These are phyloP conservation scores for Neopestalotiopsis sp. DNA, from an alignment of 2,329 filamentous ascomycete genomes.

Conservation along the genomic window DNA sequence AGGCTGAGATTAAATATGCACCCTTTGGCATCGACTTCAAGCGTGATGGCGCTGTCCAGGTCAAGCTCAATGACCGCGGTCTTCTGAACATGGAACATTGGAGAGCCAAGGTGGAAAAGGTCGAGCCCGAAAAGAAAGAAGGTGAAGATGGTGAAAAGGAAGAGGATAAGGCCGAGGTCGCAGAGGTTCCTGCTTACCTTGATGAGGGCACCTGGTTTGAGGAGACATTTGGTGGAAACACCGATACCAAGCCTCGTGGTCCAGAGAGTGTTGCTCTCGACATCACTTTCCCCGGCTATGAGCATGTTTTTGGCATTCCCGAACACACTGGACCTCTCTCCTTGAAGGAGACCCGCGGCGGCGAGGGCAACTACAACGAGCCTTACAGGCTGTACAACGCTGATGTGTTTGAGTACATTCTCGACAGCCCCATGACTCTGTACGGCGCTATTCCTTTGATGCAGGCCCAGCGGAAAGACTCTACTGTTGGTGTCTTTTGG, in stretches of 20 bases:
- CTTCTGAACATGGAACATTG: slow-evolving; percentile 95
- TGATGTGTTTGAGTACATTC: slow-evolving; percentile 96
- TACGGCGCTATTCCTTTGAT: slow-evolving; percentile 98
- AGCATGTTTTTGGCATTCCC: slow-evolving; percentile 92
- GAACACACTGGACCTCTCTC: slow-evolving; percentile 90
- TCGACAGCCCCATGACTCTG: slow-evolving; percentile 97
- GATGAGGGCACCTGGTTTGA: slow-evolving; percentile 98
- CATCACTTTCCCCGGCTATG: slow-evolving; percentile 89
- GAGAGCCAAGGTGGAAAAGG: slow-evolving; percentile 80
- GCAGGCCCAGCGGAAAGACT: slow-evolving; percentile 94
- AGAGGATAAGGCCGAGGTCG: slow-evolving; percentile 47
- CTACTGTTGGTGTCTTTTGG: slow-evolving; percentile 96
- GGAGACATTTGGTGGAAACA: slow-evolving; percentile 93
- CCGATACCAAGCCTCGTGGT: slow-evolving; percentile 91
- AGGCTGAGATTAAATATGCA: slow-evolving; percentile 81
- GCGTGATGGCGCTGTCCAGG: slow-evolving; percentile 78
- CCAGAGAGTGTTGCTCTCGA: slow-evolving; percentile 92
- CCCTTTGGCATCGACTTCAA: slow-evolving; percentile 89
- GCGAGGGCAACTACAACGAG: slow-evolving; percentile 82
- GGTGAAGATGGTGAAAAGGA: slow-evolving; percentile 55
- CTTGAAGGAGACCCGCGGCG: slow-evolving; percentile 87
- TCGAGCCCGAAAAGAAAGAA: slow-evolving; percentile 55
- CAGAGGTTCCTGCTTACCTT: slow-evolving; percentile 53
- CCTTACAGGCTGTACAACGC: slow-evolving; percentile 96
- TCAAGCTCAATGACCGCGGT: slow-evolving; percentile 90